Evolutionary conservation across 2,329 filamentous ascomycete species (phyloP).

Genomic region (Cercospora sp.): DNA sequence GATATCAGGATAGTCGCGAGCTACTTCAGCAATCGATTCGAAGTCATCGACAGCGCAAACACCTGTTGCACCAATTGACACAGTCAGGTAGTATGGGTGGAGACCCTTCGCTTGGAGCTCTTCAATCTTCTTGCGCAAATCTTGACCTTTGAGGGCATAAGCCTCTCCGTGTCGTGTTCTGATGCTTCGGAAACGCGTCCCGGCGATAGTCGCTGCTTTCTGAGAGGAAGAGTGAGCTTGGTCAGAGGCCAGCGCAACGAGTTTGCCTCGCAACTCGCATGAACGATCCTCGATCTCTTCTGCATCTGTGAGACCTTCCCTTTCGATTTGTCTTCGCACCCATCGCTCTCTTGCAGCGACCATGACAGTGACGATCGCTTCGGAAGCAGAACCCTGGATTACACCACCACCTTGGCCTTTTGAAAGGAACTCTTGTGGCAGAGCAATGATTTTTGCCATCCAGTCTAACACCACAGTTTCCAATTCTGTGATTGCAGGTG

Average conservation of each 20-base stretch:
- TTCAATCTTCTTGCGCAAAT: conserved; percentile 62
- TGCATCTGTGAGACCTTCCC: conserved; percentile 44
- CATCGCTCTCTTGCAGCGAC: conserved; percentile 83
- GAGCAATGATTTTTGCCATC: conserved; percentile 71
- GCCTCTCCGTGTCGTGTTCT: conserved; percentile 62
- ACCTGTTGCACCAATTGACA: conserved; percentile 81
- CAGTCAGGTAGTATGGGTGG: conserved; percentile 82
- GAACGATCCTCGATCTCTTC: conserved; percentile 69
- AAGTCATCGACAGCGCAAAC: conserved; percentile 88
- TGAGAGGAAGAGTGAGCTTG: conserved; percentile 81
- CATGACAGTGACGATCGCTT: conserved; percentile 83
- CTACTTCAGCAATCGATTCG: conserved; percentile 61
- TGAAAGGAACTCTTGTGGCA: conserved; percentile 74
- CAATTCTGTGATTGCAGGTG: conserved; percentile 85
- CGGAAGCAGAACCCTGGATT: conserved; percentile 89
- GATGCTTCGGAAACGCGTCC: conserved; percentile 75
- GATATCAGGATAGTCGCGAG: conserved; percentile 58
- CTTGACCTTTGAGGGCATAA: conserved; percentile 68
- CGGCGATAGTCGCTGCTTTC: conserved; percentile 83
- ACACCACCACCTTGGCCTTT: conserved; percentile 80
- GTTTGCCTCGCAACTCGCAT: conserved; percentile 63
- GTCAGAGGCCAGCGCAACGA: conserved; percentile 79
- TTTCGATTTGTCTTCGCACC: conserved; percentile 60
- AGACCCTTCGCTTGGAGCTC: conserved; percentile 68
- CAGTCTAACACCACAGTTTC: conserved; percentile 93